Base-by-base conservation (phyloP, 768 basidiomycete species). In the Rhizopogon vinicolor region DNA sequence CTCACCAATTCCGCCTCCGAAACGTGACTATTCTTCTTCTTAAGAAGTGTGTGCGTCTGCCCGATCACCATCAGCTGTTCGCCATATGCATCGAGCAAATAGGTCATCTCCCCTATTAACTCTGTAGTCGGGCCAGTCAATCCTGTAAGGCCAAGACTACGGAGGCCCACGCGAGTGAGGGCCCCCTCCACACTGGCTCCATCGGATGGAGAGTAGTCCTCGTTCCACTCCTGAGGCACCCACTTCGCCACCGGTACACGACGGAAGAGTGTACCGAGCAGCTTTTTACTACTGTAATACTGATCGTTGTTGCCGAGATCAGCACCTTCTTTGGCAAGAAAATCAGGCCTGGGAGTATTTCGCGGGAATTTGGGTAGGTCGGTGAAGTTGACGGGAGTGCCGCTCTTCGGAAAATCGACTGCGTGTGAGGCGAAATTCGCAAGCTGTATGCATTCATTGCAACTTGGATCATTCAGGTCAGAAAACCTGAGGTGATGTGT, bases 391-490 rank as follows among this genome's bases (percentile, higher is more conserved):
- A 79, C 79, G 14, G 78, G 62, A 2, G 71, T 69, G 5, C 78
- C 78, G 4, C 72, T 75, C 53, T 80, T 80, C 0, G 69, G 73
- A 44, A 76, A 80, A 62, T 80, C 78, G 1, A 80, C 78, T 5
- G 78, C 78, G 53, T 76, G 73, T 0, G 76, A 77, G 6, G 78
- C 78, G 1, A 73, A 61, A 56, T 75, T 68, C 1, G 81, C 81
- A 10, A 81, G 64, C 41, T 35, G 60, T 16, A 78, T 57, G 54
- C 81, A 81, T 3, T 72, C 66, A 0, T 2, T 0, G 28, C 73
- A 74, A 18, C 61, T 65, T 1, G 72, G 72, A 40, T 72, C 70
- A 5, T 68, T 57, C 37, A 62, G 58, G 57, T 82, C 81, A 22
- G 76, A 73, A 50, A 75, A 75, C 9, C 76, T 68, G 22, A 81